Percentiles rank a stretch among this genome's conserved stretches.
Evolutionary conservation across 345 rosid genomes (phyloP).

Genomic region (Eucalyptus pumila): DNA sequence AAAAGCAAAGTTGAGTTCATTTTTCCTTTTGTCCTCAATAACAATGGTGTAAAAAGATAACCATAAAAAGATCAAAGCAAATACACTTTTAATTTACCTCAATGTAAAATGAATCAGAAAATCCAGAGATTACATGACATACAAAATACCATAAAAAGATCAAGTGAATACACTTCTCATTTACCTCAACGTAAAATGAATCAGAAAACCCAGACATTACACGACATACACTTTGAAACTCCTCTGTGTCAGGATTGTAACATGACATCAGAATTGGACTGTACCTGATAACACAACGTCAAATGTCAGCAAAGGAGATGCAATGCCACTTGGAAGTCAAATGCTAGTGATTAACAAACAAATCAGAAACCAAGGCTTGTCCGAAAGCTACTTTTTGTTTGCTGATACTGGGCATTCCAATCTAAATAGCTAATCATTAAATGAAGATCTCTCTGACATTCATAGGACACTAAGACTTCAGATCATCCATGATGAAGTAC

Average conservation of each 20-base stretch:
- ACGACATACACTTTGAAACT: conserved; percentile 75
- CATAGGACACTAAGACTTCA: not conserved
- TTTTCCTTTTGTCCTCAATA: not conserved
- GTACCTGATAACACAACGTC: conserved; percentile 31
- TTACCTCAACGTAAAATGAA: conserved; percentile 76
- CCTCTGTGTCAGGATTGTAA: conserved; percentile 69
- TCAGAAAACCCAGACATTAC: conserved; percentile 94
- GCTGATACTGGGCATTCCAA: not conserved
- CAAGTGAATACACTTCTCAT: not conserved
- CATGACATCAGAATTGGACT: conserved; percentile 97
- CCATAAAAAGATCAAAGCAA: not conserved
- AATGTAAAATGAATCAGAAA: conserved; percentile 71
- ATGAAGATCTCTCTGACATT: not conserved
- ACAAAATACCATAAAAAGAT: not conserved
- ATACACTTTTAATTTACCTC: conserved; percentile 28
- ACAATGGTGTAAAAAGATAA: not conserved
- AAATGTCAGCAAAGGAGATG: not conserved
- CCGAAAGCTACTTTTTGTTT: not conserved
- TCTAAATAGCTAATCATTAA: not conserved
- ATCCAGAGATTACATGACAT: conserved; percentile 90
- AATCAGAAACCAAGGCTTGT: not conserved
- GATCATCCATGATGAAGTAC: not conserved
- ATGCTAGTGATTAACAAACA: not conserved
- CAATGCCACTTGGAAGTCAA: not conserved
- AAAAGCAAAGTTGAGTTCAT: not conserved